Evolutionary conservation across 768 basidiomycete genomes (phyloP), one percentile per base, ranked within the genome.

Genomic region (Phylloporus sp.): DNA sequence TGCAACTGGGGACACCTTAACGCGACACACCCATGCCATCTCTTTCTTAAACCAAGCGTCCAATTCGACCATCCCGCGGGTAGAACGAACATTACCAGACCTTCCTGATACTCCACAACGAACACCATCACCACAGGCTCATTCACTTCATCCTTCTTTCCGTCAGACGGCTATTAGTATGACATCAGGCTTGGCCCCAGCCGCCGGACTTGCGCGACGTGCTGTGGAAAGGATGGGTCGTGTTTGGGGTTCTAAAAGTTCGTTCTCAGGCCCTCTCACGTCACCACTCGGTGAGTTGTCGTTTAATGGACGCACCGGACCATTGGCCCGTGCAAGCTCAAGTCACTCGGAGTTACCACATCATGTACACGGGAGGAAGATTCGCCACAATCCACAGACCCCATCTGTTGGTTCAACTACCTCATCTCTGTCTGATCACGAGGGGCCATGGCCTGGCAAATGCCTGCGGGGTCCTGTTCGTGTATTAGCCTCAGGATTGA

Each of bases 141-240:
- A 54, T 32, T 57, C 50, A 47, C 52, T 63, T 23, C 63, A 68
- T 38, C 67, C 71, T 11, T 70, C 73, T 24, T 70, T 78, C 54
- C 72, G 85, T 20, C 84, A 82, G 60, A 82, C 85, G n/a, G 79
- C 88, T 16, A 77, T 89, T 55, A 88, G 86, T 59, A 82, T 90
- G 72, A 80, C 85, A 3, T 77, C 76, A 34, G 77, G 82, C 36
- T 75, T 88, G 43, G 82, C 82, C 3, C 85, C 86, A 24, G 85
- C 84, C 20, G 85, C 86, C 16, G 87, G 86, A 9, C 75, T 88
- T 9, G 88, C 87, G 10, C 85, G 83, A 61, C 79, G 85, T 50
- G 87, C 89, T 4, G 86, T 87, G 4, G 88, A 89, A 70, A 85
- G 81, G 67, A 80, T 90, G 74, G 83, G 84, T 34, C 78, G 81